Percentiles rank a stretch among this genome's conserved stretches.
These are phyloP conservation scores for Acarospora socialis DNA, from an alignment of 2,329 filamentous ascomycete genomes.

Conservation along the genomic window DNA sequence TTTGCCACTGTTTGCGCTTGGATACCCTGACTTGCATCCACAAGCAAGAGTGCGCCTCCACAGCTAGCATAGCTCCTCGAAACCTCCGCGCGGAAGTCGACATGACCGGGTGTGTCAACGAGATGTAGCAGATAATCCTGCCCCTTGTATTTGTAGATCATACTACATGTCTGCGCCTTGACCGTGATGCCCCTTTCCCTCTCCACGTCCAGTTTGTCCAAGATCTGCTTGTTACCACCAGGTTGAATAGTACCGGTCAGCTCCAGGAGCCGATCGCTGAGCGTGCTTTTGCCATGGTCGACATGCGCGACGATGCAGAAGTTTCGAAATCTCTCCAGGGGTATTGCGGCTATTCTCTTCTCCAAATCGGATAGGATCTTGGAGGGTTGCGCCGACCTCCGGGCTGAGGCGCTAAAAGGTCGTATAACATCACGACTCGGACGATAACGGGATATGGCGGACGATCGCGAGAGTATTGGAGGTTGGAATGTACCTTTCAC, in stretches of 20 bases:
- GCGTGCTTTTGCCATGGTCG: slow-evolving; percentile 95
- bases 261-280: slow-evolving; percentile 84
- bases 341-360: slow-evolving; percentile 37
- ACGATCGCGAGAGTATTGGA: no score
- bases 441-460: slow-evolving; percentile 8
- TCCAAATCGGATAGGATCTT: slow-evolving; percentile 38
- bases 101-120: slow-evolving; percentile 92
- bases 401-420: background rate
- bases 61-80: slow-evolving; percentile 92
- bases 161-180: slow-evolving; percentile 95
- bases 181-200: slow-evolving; percentile 93
- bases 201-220: slow-evolving; percentile 96
- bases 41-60: slow-evolving; percentile 78
- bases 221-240: slow-evolving; percentile 81
- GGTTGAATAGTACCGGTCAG: slow-evolving; percentile 83
- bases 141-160: slow-evolving; percentile 81
- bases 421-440: background rate
- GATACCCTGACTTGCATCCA: slow-evolving; percentile 91
- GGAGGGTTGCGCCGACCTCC: slow-evolving; percentile 12
- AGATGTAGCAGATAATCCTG: slow-evolving; percentile 87
- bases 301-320: slow-evolving; percentile 99
- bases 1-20: slow-evolving; percentile 98
- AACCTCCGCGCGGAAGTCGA: slow-evolving; percentile 94
- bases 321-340: slow-evolving; percentile 53
- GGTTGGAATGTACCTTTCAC: no score